These are phyloP conservation scores for Dunaliella salina DNA, from an alignment of 163 green algal species.

Conservation along the genomic window DNA sequence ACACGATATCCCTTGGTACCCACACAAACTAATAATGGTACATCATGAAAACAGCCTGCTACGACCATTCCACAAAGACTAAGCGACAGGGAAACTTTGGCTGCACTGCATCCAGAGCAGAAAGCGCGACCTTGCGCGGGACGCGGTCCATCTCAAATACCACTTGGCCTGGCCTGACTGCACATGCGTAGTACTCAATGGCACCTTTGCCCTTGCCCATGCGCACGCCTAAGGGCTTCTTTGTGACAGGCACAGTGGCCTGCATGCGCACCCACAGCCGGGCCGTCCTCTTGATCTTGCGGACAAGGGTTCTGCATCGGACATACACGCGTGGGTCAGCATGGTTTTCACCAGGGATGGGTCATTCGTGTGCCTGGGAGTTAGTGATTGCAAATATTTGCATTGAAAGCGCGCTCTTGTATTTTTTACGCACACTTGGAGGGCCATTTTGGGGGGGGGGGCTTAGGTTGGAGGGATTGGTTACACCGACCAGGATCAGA, in stretches of 20 bases:
- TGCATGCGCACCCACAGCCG: constrained; percentile 52
- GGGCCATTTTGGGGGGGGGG: too few relatives aligned
- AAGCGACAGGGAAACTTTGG: constrained; percentile 48
- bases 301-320: constrained; percentile 38
- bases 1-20: too few relatives aligned
- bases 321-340: background rate
- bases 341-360: too few relatives aligned
- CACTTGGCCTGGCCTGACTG: constrained; percentile 48
- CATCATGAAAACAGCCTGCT: background rate
- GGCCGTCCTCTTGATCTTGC: constrained; percentile 45
- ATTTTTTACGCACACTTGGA: too few relatives aligned
- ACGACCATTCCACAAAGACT: constrained; percentile 49
- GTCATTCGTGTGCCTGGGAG: too few relatives aligned
- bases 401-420: too few relatives aligned
- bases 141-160: constrained; percentile 61
- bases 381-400: too few relatives aligned
- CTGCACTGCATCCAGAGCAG: constrained; percentile 27
- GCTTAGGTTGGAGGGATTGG: too few relatives aligned
- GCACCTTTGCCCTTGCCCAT: constrained; percentile 67
- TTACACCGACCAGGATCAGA: too few relatives aligned
- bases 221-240: constrained; percentile 47
- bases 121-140: constrained; percentile 12
- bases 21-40: too few relatives aligned
- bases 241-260: constrained; percentile 49
- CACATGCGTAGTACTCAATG: constrained; percentile 45